A percentile compares a stretch with the other conserved stretches of the same genome.
Conservation (phyloP, 2,329 filamentous ascomycete genomes). For the Allantophomopsis cytisporea region DNA sequence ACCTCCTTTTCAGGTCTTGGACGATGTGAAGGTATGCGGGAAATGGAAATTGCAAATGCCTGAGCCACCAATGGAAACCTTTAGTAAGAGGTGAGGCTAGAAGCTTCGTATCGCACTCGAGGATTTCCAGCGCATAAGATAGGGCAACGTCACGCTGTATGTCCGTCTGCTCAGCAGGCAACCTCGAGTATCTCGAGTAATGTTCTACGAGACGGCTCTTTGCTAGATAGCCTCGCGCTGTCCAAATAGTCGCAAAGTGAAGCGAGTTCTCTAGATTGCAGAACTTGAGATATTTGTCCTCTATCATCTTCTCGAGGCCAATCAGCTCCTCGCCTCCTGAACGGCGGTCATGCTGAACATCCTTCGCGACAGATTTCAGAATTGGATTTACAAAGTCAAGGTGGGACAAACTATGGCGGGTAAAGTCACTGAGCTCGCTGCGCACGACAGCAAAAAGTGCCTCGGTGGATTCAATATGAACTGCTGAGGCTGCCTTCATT, state of each 20-base stretch:
- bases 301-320: conserved; percentile 22
- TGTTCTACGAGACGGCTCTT: conserved; percentile 16
- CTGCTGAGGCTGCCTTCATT: conserved; percentile 22
- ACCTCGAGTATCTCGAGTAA: conserved; percentile 10
- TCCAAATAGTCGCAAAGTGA: conserved; percentile 19
- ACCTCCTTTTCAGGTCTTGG: conserved; percentile 14
- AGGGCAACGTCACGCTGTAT: conserved; percentile 17
- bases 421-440: conserved; percentile 29
- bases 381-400: conserved; percentile 9
- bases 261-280: conserved; percentile 24
- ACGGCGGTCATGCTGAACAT: conserved; percentile 2
- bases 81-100: conserved; percentile 13
- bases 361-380: conserved; percentile 8
- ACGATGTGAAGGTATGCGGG: conserved; percentile 18
- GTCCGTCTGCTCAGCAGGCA: conserved; percentile 10
- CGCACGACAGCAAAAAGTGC: conserved; percentile 25
- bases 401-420: conserved; percentile 11
- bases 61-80: conserved; percentile 18
- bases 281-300: conserved; percentile 26
- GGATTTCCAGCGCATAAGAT: conserved; percentile 11
- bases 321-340: conserved; percentile 6
- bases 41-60: conserved; percentile 18
- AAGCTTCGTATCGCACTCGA: conserved; percentile 20
- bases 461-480: conserved; percentile 26
- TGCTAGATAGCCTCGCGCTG: conserved; percentile 9